These are phyloP conservation scores for Moringa oleifera DNA, from an alignment of 345 rosid species.

Conservation along the genomic window DNA sequence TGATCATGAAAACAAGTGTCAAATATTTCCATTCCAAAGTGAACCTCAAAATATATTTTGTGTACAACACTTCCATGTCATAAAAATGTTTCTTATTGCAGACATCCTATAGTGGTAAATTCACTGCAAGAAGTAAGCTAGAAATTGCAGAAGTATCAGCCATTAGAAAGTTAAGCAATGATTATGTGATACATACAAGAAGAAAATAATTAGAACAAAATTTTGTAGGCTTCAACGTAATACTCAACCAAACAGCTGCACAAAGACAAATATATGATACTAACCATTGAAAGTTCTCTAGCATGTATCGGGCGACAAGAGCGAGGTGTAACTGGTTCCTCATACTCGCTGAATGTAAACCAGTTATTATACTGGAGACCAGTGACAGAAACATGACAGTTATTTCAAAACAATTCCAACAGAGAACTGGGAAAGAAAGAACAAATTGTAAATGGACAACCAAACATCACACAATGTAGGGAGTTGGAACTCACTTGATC, in stretches of 20 bases:
- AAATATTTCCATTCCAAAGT: not conserved
- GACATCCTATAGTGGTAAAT: not conserved
- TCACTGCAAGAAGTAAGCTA: not conserved
- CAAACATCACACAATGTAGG: not conserved
- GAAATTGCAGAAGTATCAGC: not conserved
- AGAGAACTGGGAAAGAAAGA: too few species aligned
- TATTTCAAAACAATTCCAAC: not conserved
- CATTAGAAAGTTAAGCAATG: too few species aligned
- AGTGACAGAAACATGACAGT: slow-evolving; percentile 19
- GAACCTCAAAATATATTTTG: not conserved
- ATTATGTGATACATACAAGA: too few species aligned
- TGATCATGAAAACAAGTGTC: not conserved
- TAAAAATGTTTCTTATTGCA: not conserved
- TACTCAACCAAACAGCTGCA: not conserved
- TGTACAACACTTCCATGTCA: not conserved
- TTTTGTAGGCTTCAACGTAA: too few species aligned
- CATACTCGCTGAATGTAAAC: slow-evolving; percentile 95
- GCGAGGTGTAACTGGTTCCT: slow-evolving; percentile 72
- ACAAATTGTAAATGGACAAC: not conserved
- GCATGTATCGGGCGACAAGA: slow-evolving; percentile 80
- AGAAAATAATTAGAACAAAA: too few species aligned
- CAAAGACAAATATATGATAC: slow-evolving; percentile 12
- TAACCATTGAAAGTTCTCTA: slow-evolving; percentile 82
- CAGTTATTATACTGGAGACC: slow-evolving; percentile 77
- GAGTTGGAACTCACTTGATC: slow-evolving; percentile 68